Percentiles rank a stretch among this genome's conserved stretches.
These are phyloP conservation scores for Fomitopsis schrenkii DNA, from an alignment of 1,284 basidiomycete species.

Conservation along the genomic window DNA sequence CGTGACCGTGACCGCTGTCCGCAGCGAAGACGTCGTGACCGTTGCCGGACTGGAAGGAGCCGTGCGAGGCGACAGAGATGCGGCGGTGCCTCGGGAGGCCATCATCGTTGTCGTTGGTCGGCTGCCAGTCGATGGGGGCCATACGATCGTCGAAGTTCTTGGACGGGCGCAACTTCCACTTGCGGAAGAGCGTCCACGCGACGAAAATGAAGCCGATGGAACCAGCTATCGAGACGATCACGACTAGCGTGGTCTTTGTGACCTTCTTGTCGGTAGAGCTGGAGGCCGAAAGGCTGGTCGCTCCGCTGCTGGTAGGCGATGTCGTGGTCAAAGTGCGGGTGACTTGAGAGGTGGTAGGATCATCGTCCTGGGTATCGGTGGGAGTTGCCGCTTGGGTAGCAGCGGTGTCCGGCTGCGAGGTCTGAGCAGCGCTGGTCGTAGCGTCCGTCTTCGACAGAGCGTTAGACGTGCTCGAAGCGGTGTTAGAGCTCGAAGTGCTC, in stretches of 20 bases:
- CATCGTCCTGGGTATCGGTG: slow-evolving; percentile 13
- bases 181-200: slow-evolving; percentile 86
- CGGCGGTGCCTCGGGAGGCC: slow-evolving; percentile 33
- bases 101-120: slow-evolving; percentile 42
- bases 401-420: not conserved
- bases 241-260: slow-evolving; percentile 48
- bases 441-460: slow-evolving; percentile 7
- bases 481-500: slow-evolving; percentile 9
- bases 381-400: slow-evolving; percentile 6
- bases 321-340: slow-evolving; percentile 15
- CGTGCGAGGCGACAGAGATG: slow-evolving; percentile 49
- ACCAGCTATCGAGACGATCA: slow-evolving; percentile 68
- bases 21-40: slow-evolving; percentile 28
- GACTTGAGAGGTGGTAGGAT: slow-evolving; percentile 8
- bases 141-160: slow-evolving; percentile 79
- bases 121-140: slow-evolving; percentile 81
- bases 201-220: slow-evolving; percentile 65
- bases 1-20: slow-evolving; percentile 23
- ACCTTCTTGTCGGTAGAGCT: slow-evolving; percentile 24
- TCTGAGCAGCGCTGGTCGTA: not conserved
- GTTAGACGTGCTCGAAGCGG: slow-evolving; percentile 15
- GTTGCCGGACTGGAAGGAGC: slow-evolving; percentile 65
- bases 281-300: slow-evolving; percentile 11
- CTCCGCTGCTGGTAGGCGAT: slow-evolving; percentile 7
- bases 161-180: slow-evolving; percentile 84